Percentiles rank a stretch among this genome's conserved stretches.
Evolutionary conservation across 345 rosid genomes (phyloP).

Genomic region (Dipteronia dyeriana): DNA sequence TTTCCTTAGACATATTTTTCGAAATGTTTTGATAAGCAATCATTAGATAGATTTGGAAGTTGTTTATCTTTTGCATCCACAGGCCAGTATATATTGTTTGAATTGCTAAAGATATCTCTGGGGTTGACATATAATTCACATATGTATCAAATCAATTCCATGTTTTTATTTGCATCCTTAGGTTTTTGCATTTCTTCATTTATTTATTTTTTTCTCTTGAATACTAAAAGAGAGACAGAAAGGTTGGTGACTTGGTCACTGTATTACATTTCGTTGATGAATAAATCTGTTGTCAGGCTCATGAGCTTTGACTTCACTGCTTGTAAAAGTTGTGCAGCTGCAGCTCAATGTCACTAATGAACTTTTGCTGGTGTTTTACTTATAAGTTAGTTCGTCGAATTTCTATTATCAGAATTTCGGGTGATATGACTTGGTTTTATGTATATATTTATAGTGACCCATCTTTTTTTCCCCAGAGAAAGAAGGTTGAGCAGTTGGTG

Average conservation of each 20-base stretch:
- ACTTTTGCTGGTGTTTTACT: neutral
- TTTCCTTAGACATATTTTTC: neutral
- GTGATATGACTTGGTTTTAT: neutral
- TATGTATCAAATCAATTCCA: neutral
- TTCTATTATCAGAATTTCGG: neutral
- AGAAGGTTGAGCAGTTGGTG: conserved; percentile 71
- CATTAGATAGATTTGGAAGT: neutral
- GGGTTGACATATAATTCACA: neutral
- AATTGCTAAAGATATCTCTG: neutral
- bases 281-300: too few species aligned
- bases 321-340: neutral
- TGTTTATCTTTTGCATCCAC: neutral
- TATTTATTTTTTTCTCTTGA: neutral
- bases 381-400: neutral
- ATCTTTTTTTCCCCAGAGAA: conserved; percentile 44
- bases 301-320: neutral
- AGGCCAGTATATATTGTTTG: neutral
- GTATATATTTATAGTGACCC: neutral
- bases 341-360: neutral
- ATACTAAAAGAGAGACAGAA: too few species aligned
- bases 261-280: too few species aligned
- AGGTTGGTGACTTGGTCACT: too few species aligned
- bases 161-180: neutral
- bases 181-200: neutral
- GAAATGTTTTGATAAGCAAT: too few species aligned